These are phyloP conservation scores for Cadophora sp. DNA, from an alignment of 2,329 filamentous ascomycete species.

Conservation along the genomic window DNA sequence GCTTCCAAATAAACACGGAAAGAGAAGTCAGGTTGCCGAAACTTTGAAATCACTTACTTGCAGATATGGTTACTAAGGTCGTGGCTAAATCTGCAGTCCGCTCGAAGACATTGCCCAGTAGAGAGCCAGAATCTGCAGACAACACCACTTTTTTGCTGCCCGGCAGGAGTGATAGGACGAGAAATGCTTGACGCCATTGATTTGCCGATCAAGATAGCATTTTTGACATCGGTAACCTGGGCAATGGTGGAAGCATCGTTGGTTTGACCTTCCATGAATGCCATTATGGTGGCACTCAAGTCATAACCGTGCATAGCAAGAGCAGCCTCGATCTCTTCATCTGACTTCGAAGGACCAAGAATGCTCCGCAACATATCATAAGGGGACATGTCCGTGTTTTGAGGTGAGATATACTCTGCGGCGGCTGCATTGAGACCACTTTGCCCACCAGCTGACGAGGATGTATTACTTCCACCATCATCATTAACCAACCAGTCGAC, in stretches of 20 bases:
- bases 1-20: not conserved
- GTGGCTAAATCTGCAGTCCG: conserved; percentile 96
- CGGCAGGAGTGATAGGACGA: conserved; percentile 77
- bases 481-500: conserved; percentile 96
- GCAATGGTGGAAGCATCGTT: conserved; percentile 55
- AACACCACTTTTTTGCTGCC: conserved; percentile 81
- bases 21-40: not conserved
- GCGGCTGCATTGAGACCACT: conserved; percentile 80
- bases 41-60: conserved; percentile 71
- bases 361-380: conserved; percentile 98
- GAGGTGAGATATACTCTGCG: conserved; percentile 75
- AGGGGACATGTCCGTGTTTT: conserved; percentile 89
- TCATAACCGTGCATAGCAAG: conserved; percentile 91
- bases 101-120: conserved; percentile 91
- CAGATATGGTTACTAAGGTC: conserved; percentile 95
- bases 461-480: conserved; percentile 80
- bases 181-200: conserved; percentile 78
- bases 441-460: conserved; percentile 71
- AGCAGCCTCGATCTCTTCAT: conserved; percentile 94
- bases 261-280: conserved; percentile 79
- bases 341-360: conserved; percentile 83
- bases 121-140: conserved; percentile 98
- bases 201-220: conserved; percentile 82
- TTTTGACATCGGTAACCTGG: conserved; percentile 62
- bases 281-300: conserved; percentile 86